These are phyloP conservation scores for Tillandsia fasciculata DNA, from an alignment of 176 grass and related monocot species.

Conservation along the genomic window DNA sequence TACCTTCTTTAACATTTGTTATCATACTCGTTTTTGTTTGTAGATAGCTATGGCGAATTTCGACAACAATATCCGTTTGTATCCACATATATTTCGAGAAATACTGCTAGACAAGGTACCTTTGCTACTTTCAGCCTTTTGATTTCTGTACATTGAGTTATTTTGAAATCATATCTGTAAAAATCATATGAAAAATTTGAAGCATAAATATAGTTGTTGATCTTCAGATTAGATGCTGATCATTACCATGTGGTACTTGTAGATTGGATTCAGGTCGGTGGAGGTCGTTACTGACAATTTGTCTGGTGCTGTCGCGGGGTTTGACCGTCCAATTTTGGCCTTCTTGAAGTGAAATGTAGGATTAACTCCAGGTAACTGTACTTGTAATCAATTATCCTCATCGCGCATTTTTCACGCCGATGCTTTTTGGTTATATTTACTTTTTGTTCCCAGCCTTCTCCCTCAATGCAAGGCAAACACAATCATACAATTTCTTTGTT, in stretches of 20 bases:
- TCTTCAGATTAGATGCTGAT: slow-evolving; percentile 5
- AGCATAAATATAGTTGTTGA: too few relatives aligned
- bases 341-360: slow-evolving; percentile 57
- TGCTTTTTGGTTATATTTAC: too few relatives aligned
- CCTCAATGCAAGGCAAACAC: too few relatives aligned
- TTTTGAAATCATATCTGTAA: not conserved
- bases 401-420: too few relatives aligned
- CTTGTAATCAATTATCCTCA: not conserved
- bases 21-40: slow-evolving; percentile 13
- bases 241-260: slow-evolving; percentile 13
- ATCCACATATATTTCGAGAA: slow-evolving; percentile 67
- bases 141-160: not conserved
- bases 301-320: slow-evolving; percentile 50
- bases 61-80: slow-evolving; percentile 29
- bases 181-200: too few relatives aligned
- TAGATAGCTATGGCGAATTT: slow-evolving; percentile 65
- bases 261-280: slow-evolving; percentile 84
- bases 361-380: not conserved
- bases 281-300: slow-evolving; percentile 60
- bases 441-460: too few relatives aligned
- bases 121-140: slow-evolving; percentile 1
- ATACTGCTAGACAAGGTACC: slow-evolving; percentile 91
- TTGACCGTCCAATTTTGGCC: slow-evolving; percentile 67
- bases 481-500: too few relatives aligned
- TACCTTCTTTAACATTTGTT: slow-evolving; percentile 1